A percentile compares a stretch with the other conserved stretches of the same genome.
Conservation (phyloP, 1,284 basidiomycete genomes). For the Trametes versicolor region DNA sequence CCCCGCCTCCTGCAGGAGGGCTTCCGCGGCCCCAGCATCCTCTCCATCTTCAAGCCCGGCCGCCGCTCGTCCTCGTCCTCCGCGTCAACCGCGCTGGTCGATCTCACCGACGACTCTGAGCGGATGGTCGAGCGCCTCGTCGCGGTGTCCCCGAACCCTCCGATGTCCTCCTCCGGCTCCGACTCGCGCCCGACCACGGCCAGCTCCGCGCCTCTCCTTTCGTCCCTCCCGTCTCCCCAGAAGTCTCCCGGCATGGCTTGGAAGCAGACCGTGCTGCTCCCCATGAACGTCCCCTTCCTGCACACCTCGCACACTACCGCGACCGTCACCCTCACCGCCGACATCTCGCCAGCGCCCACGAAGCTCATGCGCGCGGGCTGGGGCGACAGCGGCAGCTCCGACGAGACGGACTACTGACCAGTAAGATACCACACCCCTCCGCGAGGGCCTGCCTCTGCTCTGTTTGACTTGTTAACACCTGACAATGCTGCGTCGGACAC, state of each 20-base stretch:
- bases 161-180: constrained; percentile 24
- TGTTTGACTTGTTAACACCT: constrained; percentile 15
- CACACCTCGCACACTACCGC: constrained; percentile 45
- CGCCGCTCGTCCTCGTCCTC: constrained; percentile 34
- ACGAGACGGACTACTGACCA: constrained; percentile 47
- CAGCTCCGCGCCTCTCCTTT: constrained; percentile 22
- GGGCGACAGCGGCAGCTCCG: constrained; percentile 54
- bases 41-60: constrained; percentile 32
- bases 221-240: constrained; percentile 28
- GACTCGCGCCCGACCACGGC: constrained; percentile 31
- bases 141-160: constrained; percentile 25
- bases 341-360: constrained; percentile 55
- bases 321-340: constrained; percentile 49
- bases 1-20: constrained; percentile 25
- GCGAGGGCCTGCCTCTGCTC: constrained; percentile 16
- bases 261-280: constrained; percentile 51
- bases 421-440: constrained; percentile 11
- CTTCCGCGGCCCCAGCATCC: constrained; percentile 33
- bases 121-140: constrained; percentile 42
- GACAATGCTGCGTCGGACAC: constrained; percentile 36
- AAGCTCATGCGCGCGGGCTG: constrained; percentile 66
- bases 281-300: constrained; percentile 45
- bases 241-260: constrained; percentile 49
- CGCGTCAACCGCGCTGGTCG: constrained; percentile 25
- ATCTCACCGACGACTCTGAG: constrained; percentile 42